A percentile compares a stretch with the other conserved stretches of the same genome.
These are phyloP conservation scores for Inonotus hispidus DNA, from an alignment of 1,284 basidiomycete species.

Conservation along the genomic window DNA sequence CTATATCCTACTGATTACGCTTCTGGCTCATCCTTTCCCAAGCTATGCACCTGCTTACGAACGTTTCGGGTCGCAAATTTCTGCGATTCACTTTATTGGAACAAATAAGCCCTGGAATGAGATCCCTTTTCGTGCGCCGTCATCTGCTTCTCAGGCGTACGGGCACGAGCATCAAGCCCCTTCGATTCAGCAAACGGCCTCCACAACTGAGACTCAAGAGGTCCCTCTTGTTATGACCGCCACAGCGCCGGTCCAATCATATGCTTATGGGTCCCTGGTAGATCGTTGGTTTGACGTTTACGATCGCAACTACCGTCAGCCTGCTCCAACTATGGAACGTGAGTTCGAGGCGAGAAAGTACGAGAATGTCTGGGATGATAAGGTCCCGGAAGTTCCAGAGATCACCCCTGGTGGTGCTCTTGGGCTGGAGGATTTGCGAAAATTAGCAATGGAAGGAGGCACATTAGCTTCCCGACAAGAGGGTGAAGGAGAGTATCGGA, in stretches of 20 bases:
- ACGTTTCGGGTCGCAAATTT: slow-evolving; percentile 85
- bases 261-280: slow-evolving; percentile 75
- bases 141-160: slow-evolving; percentile 26
- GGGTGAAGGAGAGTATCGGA: slow-evolving; percentile 68
- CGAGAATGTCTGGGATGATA: slow-evolving; percentile 68
- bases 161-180: slow-evolving; percentile 19
- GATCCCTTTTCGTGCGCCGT: slow-evolving; percentile 58
- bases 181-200: slow-evolving; percentile 28
- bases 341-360: slow-evolving; percentile 69
- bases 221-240: slow-evolving; percentile 18
- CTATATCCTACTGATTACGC: slow-evolving; percentile 23
- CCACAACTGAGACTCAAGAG: slow-evolving; percentile 19
- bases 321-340: slow-evolving; percentile 33
- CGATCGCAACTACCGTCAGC: slow-evolving; percentile 75
- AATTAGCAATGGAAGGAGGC: slow-evolving; percentile 59
- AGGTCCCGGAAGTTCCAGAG: slow-evolving; percentile 28
- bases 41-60: slow-evolving; percentile 95
- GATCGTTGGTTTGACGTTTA: slow-evolving; percentile 91
- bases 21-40: slow-evolving; percentile 10
- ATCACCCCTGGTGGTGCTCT: slow-evolving; percentile 33
- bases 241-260: slow-evolving; percentile 40
- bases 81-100: slow-evolving; percentile 93
- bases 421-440: slow-evolving; percentile 65
- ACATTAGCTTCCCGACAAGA: slow-evolving; percentile 20
- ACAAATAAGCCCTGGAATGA: slow-evolving; percentile 89